Evolutionary conservation across 2,329 filamentous ascomycete genomes (phyloP).

Genomic region (Aspergillus melleus): DNA sequence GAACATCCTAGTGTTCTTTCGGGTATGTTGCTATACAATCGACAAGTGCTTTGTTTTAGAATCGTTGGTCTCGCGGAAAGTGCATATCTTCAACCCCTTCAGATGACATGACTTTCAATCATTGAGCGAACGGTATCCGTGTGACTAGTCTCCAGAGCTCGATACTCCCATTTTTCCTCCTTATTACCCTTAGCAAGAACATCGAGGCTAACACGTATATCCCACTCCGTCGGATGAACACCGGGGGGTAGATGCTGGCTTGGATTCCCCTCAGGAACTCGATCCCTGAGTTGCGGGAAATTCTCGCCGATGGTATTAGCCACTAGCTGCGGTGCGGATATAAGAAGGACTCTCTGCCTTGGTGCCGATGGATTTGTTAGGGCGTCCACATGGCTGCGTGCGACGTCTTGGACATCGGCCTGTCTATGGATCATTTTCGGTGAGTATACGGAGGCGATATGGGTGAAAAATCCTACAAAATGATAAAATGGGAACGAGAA

Average conservation of each 20-base stretch:
- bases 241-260: slow-evolving; percentile 19
- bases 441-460: no score
- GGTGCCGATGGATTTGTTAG: slow-evolving; percentile 7
- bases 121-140: slow-evolving; percentile 26
- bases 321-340: slow-evolving; percentile 48
- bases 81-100: no score
- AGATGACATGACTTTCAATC: slow-evolving; percentile 7
- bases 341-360: slow-evolving; percentile 50
- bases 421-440: no score
- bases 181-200: slow-evolving; percentile 16
- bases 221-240: slow-evolving; percentile 23
- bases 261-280: slow-evolving; percentile 47
- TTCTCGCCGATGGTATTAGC: slow-evolving; percentile 45
- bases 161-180: slow-evolving; percentile 24
- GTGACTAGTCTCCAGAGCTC: slow-evolving; percentile 26
- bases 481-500: slow-evolving; percentile 20
- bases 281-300: slow-evolving; percentile 54
- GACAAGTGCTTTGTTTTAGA: no score
- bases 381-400: slow-evolving; percentile 11
- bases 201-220: slow-evolving; percentile 16
- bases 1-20: no score
- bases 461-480: no score
- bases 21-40: no score
- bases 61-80: no score
- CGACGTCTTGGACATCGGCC: slow-evolving; percentile 16